A percentile compares a stretch with the other conserved stretches of the same genome.
phyloP scores from a whole-genome alignment of 2,329 filamentous ascomycete species.

The Cercospora sp. region DNA sequence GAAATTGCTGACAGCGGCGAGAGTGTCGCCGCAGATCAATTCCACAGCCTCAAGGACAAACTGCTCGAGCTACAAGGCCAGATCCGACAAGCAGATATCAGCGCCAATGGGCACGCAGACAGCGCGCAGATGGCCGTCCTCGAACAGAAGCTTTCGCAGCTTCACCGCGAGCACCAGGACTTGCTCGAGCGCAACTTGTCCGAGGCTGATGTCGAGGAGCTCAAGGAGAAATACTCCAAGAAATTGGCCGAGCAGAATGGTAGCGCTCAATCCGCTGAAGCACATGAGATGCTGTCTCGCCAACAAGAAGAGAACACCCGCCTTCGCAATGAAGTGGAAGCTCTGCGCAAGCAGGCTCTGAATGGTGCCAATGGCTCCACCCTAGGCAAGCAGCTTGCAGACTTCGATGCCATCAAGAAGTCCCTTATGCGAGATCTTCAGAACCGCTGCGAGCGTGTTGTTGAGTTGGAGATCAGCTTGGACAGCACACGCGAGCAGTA shows the following conservation, averaged over 20 bases:
- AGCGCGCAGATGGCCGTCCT: conserved; percentile 64
- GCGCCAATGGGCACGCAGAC: conserved; percentile 65
- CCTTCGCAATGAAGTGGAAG: conserved; percentile 77
- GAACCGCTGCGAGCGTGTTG: conserved; percentile 93
- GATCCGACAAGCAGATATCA: conserved; percentile 87
- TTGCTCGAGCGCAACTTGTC: conserved; percentile 76
- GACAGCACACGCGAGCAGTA: conserved; percentile 98
- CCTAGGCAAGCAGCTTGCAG: conserved; percentile 94
- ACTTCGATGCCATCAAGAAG: conserved; percentile 99
- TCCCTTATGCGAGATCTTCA: conserved; percentile 97
- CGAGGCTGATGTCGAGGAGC: conserved; percentile 76
- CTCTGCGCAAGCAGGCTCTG: conserved; percentile 69
- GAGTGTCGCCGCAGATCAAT: conserved; percentile 75
- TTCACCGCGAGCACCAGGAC: conserved; percentile 83
- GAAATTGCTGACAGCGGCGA: conserved; percentile 77
- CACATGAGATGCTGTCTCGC: conserved; percentile 70
- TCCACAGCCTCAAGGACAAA: conserved; percentile 73
- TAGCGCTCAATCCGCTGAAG: conserved; percentile 57
- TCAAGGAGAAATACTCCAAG: conserved; percentile 76
- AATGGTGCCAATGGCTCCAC: conserved; percentile 67
- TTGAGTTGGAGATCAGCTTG: conserved; percentile 95
- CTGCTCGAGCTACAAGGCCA: conserved; percentile 89
- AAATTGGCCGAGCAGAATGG: conserved; percentile 62
- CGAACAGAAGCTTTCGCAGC: conserved; percentile 69
- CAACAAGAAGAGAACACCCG: conserved; percentile 80